phyloP scores from a whole-genome alignment of 2,329 filamentous ascomycete genomes.

The Sclerotinia subarctica region DNA sequence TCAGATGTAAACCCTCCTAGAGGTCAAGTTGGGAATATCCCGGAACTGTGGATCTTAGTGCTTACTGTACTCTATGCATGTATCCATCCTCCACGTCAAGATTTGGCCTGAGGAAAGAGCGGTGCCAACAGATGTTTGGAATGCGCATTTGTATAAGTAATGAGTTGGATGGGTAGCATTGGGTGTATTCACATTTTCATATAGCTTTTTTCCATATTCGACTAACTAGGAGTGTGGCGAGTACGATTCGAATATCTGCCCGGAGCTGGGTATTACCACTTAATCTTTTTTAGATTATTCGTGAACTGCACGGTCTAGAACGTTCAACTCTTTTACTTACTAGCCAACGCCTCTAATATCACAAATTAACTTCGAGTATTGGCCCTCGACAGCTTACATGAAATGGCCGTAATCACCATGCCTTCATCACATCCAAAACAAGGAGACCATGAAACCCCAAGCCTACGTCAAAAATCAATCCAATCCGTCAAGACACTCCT shows the following conservation, averaged over 20 bases:
- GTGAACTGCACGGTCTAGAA: not conserved
- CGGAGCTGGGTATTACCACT: not conserved
- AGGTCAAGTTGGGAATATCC: slow-evolving; percentile 5
- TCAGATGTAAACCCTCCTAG: slow-evolving; percentile 3
- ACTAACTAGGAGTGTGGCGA: not conserved
- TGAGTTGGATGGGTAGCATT: not conserved
- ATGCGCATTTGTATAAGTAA: not conserved
- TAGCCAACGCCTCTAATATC: not conserved
- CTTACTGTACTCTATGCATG: slow-evolving; percentile 8
- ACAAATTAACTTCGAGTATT: not conserved
- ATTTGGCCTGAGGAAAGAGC: not conserved
- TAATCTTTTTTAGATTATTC: not conserved
- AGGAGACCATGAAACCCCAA: not conserved
- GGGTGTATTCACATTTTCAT: too few species aligned
- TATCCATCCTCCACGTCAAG: slow-evolving; percentile 1
- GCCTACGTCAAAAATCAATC: not conserved
- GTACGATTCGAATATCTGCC: not conserved
- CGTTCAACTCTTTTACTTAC: not conserved
- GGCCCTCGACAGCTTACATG: not conserved
- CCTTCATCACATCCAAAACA: not conserved
- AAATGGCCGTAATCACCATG: not conserved
- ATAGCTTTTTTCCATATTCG: not conserved
- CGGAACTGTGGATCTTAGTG: not conserved
- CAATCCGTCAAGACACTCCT: slow-evolving; percentile 4
- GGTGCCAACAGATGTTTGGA: not conserved